phyloP scores from a whole-genome alignment of 2,329 filamentous ascomycete species.

The Raffaelea deltoideospora region DNA sequence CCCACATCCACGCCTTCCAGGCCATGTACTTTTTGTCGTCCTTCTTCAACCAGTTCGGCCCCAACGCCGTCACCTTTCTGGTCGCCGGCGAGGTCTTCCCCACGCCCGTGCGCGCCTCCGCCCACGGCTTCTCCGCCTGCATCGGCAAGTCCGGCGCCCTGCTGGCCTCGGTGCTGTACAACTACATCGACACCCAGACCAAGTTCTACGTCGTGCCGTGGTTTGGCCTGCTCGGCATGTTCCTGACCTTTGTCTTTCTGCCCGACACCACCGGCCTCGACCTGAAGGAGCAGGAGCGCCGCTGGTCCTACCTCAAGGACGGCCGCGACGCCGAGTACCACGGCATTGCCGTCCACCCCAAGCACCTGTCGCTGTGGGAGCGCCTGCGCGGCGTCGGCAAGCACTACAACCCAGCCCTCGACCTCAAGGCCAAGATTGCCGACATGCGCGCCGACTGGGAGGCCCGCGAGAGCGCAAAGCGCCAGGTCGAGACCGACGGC shows the following conservation, averaged over 20 bases:
- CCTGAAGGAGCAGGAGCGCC: constrained; percentile 90
- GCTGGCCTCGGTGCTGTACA: constrained; percentile 77
- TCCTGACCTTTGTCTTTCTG: constrained; percentile 73
- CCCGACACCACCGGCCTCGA: constrained; percentile 96
- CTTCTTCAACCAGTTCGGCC: constrained; percentile 98
- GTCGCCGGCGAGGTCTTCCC: constrained; percentile 95
- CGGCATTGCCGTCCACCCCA: constrained; percentile 79
- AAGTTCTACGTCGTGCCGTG: constrained; percentile 91
- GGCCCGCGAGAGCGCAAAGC: constrained; percentile 28
- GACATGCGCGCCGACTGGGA: constrained; percentile 61
- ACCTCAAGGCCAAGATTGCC: constrained; percentile 70
- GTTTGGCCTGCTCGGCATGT: constrained; percentile 79
- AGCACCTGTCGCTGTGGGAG: constrained; percentile 83
- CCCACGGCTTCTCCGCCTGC: constrained; percentile 89
- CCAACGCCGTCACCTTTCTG: constrained; percentile 92
- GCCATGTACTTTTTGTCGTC: constrained; percentile 96
- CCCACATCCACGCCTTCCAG: constrained; percentile 77
- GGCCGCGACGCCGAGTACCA: constrained; percentile 75
- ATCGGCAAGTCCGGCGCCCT: constrained; percentile 81
- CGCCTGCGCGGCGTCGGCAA: constrained; percentile 63
- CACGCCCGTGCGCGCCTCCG: constrained; percentile 80
- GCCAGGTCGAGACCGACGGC: constrained; percentile 32
- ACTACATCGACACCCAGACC: constrained; percentile 73
- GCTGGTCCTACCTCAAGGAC: constrained; percentile 74
- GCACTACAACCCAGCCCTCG: constrained; percentile 66